Conservation (phyloP, 2,329 filamentous ascomycete species). For the Curvularia verruculosa region DNA sequence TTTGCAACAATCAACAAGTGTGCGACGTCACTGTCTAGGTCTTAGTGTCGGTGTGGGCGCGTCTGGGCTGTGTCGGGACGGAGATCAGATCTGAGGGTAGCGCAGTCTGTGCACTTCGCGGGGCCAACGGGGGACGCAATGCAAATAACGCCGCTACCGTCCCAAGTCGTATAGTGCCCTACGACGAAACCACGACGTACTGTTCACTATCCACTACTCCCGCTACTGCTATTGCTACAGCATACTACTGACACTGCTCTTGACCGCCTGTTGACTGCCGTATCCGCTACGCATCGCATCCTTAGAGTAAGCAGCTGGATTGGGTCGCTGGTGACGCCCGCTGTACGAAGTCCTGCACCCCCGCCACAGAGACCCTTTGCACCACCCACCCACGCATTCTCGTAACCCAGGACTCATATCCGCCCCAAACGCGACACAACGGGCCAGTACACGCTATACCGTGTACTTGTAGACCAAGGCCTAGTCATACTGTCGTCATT, state of each 20-base stretch:
- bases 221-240: slow-evolving; percentile 1
- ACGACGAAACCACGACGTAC: slow-evolving; percentile 13
- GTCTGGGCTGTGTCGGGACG: slow-evolving; percentile 10
- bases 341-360: slow-evolving; percentile 14
- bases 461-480: slow-evolving; percentile 15
- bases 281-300: slow-evolving; percentile 10
- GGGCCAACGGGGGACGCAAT: slow-evolving; percentile 24
- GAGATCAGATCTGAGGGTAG: slow-evolving; percentile 18
- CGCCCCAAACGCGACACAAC: slow-evolving; percentile 12
- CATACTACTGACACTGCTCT: background rate
- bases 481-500: slow-evolving; percentile 14
- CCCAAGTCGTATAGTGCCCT: slow-evolving; percentile 18
- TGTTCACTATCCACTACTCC: slow-evolving; percentile 9
- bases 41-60: slow-evolving; percentile 1
- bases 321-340: slow-evolving; percentile 20
- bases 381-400: slow-evolving; percentile 19
- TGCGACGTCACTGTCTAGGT: slow-evolving; percentile 6
- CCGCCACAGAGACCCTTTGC: slow-evolving; percentile 20
- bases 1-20: background rate
- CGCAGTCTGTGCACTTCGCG: slow-evolving; percentile 27
- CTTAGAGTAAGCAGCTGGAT: slow-evolving; percentile 5
- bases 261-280: slow-evolving; percentile 1
- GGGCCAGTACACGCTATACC: slow-evolving; percentile 9
- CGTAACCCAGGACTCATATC: slow-evolving; percentile 13
- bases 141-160: slow-evolving; percentile 26